Evolutionary conservation across 78 protist genomes (phyloP).

Genomic region (Polysphondylium violaceum): DNA sequence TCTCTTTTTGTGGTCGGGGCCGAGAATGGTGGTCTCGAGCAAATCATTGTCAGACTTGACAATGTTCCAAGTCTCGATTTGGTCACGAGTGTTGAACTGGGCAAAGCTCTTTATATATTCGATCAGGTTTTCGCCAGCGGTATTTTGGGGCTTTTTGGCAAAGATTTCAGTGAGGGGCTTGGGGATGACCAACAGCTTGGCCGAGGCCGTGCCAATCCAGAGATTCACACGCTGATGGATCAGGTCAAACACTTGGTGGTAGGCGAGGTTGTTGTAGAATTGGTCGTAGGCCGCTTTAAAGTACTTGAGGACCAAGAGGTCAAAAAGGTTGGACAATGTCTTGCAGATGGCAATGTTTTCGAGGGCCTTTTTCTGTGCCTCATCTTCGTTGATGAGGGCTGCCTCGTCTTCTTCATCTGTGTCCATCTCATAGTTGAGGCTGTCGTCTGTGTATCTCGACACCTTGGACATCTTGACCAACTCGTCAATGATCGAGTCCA

Average conservation of each 20-base stretch:
- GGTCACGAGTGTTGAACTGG: constrained; percentile 15
- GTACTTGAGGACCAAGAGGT: background rate
- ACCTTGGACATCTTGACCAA: background rate
- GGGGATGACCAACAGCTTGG: constrained; percentile 15
- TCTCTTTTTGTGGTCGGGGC: background rate
- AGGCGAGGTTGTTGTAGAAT: background rate
- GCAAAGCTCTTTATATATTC: background rate
- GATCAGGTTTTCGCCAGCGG: background rate
- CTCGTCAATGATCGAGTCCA: background rate
- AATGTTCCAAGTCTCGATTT: constrained; percentile 12
- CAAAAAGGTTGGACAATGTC: background rate
- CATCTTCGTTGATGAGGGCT: background rate
- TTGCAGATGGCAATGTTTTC: background rate
- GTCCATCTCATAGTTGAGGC: background rate
- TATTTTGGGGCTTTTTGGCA: background rate
- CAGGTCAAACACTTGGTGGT: constrained; percentile 39
- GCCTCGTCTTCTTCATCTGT: background rate
- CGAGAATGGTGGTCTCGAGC: background rate
- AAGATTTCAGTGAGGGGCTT: constrained; percentile 8
- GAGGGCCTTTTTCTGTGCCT: background rate
- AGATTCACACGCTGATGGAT: constrained; percentile 23
- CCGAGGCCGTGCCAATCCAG: constrained; percentile 46
- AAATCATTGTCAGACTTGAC: constrained; percentile 8
- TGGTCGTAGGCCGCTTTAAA: constrained; percentile 6
- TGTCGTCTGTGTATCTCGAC: background rate